Evolutionary conservation across 805 yeast genomes (phyloP).

Genomic region (Candida khao-thaluensis): DNA sequence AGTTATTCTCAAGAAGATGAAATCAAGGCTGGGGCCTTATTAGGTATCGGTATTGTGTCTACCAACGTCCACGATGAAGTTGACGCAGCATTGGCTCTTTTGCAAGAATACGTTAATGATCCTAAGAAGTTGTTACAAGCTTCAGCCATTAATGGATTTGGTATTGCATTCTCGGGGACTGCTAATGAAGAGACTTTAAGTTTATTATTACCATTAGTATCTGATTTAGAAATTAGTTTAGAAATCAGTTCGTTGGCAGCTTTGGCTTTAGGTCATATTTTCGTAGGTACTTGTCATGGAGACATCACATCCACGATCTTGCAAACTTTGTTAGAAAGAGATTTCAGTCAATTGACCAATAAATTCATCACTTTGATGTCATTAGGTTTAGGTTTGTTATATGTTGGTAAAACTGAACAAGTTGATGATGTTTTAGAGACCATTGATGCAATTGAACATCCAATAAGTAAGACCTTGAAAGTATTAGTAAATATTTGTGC

Average conservation of each 20-base stretch:
- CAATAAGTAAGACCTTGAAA: constrained; percentile 83
- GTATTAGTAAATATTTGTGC: constrained; percentile 91
- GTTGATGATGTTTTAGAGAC: constrained; percentile 93
- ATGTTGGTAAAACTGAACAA: constrained; percentile 91
- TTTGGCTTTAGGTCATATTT: constrained; percentile 87
- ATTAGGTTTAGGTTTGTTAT: constrained; percentile 85
- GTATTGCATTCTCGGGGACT: constrained; percentile 93
- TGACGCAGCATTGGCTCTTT: constrained; percentile 83
- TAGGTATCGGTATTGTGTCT: constrained; percentile 92
- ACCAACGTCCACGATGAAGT: constrained; percentile 94
- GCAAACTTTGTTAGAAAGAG: constrained; percentile 86
- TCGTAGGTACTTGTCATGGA: constrained; percentile 94
- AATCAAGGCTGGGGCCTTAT: constrained; percentile 92
- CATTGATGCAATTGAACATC: constrained; percentile 92
- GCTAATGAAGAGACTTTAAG: constrained; percentile 80
- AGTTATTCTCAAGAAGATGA: constrained; percentile 82
- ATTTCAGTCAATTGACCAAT: constrained; percentile 69
- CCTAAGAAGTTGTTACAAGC: constrained; percentile 63
- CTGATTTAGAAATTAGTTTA: constrained; percentile 70
- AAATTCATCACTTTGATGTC: constrained; percentile 91
- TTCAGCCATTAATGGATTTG: constrained; percentile 87
- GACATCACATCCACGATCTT: constrained; percentile 90
- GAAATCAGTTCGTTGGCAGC: constrained; percentile 87
- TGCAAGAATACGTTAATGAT: constrained; percentile 78
- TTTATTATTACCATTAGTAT: constrained; percentile 75